Percentiles rank a stretch among this genome's conserved stretches.
Conservation (phyloP, 2,329 filamentous ascomycete species). For the Aspergillus pseudoterreus region DNA sequence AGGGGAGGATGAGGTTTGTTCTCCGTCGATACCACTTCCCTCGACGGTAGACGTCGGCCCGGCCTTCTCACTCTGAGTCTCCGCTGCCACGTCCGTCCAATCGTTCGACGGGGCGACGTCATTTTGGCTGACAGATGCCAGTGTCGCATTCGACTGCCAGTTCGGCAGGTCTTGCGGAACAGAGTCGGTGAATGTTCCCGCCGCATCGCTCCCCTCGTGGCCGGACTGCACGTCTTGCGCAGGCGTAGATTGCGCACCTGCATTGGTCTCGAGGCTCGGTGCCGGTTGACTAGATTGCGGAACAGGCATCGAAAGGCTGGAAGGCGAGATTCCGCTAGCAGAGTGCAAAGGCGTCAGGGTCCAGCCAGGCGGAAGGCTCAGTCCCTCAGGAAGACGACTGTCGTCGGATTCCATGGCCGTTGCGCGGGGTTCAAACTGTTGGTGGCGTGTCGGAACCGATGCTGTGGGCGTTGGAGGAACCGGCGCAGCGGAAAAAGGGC, state of each 20-base stretch:
- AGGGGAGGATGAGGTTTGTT: constrained; percentile 16
- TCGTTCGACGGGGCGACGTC: constrained; percentile 27
- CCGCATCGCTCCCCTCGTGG: background rate
- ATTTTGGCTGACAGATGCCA: constrained; percentile 7
- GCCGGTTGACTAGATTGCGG: constrained; percentile 1
- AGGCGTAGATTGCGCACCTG: background rate
- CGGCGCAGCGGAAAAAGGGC: constrained; percentile 3
- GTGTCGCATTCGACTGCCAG: constrained; percentile 15
- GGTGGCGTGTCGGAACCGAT: constrained; percentile 22
- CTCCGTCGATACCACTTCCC: constrained; percentile 3
- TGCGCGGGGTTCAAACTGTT: constrained; percentile 28
- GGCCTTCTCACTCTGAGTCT: constrained; percentile 13
- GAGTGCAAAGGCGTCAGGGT: constrained; percentile 29
- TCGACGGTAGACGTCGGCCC: background rate
- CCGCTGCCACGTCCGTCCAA: constrained; percentile 26
- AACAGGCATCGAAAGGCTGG: constrained; percentile 5
- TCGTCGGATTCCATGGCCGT: constrained; percentile 40
- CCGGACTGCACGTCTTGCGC: constrained; percentile 1
- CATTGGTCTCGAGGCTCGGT: background rate
- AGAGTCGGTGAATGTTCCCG: constrained; percentile 1
- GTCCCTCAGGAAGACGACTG: constrained; percentile 47
- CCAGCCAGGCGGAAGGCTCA: constrained; percentile 52
- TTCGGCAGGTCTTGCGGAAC: constrained; percentile 11
- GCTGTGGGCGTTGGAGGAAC: constrained; percentile 16
- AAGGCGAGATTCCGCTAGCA: background rate